These are phyloP conservation scores for Xylariomycetidae sp. DNA, from an alignment of 2,329 filamentous ascomycete species.

Conservation along the genomic window DNA sequence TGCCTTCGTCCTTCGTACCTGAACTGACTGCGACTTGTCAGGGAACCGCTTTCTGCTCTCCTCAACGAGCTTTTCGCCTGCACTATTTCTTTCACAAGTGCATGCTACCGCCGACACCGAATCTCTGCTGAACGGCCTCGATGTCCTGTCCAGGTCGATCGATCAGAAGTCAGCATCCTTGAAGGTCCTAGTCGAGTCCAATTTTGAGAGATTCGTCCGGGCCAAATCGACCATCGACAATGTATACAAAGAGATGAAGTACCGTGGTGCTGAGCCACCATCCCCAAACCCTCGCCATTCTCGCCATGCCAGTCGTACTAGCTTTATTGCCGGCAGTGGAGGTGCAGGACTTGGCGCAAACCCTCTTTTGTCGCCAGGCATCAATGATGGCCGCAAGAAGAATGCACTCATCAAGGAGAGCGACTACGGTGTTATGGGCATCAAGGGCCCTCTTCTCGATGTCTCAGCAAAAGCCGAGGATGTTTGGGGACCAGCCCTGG, in stretches of 20 bases:
- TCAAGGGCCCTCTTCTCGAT: constrained; percentile 82
- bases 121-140: constrained; percentile 71
- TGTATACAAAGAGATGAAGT: constrained; percentile 98
- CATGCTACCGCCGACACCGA: constrained; percentile 82
- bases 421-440: constrained; percentile 81
- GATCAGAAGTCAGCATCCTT: constrained; percentile 96
- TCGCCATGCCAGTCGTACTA: constrained; percentile 61
- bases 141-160: constrained; percentile 83
- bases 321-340: constrained; percentile 50
- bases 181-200: constrained; percentile 93
- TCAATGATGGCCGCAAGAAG: constrained; percentile 62
- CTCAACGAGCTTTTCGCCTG: constrained; percentile 90
- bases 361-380: constrained; percentile 31
- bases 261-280: constrained; percentile 50
- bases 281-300: constrained; percentile 46
- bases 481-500: constrained; percentile 91
- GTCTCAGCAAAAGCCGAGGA: constrained; percentile 93
- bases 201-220: constrained; percentile 96
- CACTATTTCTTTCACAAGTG: constrained; percentile 85
- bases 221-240: constrained; percentile 98
- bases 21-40: constrained; percentile 26
- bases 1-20: constrained; percentile 11
- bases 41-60: constrained; percentile 92
- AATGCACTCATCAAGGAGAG: constrained; percentile 90
- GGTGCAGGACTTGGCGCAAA: constrained; percentile 32